phyloP scores from a whole-genome alignment of 1,139 yeast genomes.

The Pichia sp. region DNA sequence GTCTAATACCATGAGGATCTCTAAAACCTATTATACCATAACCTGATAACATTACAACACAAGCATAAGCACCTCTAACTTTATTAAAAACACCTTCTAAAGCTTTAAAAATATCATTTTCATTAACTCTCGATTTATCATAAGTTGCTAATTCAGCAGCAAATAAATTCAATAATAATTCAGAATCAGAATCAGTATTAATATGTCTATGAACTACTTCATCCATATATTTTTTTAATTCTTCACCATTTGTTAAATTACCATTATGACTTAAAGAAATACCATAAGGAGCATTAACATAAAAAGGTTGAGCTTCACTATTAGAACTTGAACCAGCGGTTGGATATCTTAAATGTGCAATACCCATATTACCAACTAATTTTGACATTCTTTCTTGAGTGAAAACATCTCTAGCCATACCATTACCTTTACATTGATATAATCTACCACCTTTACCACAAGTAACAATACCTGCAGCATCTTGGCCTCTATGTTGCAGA shows the following conservation, averaged over 20 bases:
- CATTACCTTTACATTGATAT: slow-evolving; percentile 97
- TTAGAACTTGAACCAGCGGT: slow-evolving; percentile 98
- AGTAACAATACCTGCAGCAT: slow-evolving; percentile 98
- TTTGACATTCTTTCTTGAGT: slow-evolving; percentile 74
- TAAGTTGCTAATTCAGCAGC: slow-evolving; percentile 89
- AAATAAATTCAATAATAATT: slow-evolving; percentile 78
- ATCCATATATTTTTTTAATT: slow-evolving; percentile 73
- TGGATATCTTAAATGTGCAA: slow-evolving; percentile 92
- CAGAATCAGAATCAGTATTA: slow-evolving; percentile 95
- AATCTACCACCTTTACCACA: slow-evolving; percentile 91
- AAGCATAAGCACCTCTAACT: slow-evolving; percentile 94
- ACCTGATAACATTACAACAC: slow-evolving; percentile 93
- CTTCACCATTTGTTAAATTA: slow-evolving; percentile 81
- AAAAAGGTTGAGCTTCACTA: slow-evolving; percentile 97
- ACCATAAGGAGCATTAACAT: slow-evolving; percentile 96
- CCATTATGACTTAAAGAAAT: slow-evolving; percentile 89
- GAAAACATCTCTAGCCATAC: slow-evolving; percentile 97
- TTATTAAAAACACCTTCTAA: slow-evolving; percentile 71
- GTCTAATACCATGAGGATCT: slow-evolving; percentile 96
- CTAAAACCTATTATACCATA: slow-evolving; percentile 93
- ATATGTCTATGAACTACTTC: slow-evolving; percentile 95
- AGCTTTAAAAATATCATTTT: slow-evolving; percentile 82
- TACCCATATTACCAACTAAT: slow-evolving; percentile 89
- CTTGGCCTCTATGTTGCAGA: slow-evolving; percentile 97
- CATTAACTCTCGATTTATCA: slow-evolving; percentile 89